Evolutionary conservation across 2,329 filamentous ascomycete species (phyloP).

Genomic region (Arthrobotrys sphaeroides): DNA sequence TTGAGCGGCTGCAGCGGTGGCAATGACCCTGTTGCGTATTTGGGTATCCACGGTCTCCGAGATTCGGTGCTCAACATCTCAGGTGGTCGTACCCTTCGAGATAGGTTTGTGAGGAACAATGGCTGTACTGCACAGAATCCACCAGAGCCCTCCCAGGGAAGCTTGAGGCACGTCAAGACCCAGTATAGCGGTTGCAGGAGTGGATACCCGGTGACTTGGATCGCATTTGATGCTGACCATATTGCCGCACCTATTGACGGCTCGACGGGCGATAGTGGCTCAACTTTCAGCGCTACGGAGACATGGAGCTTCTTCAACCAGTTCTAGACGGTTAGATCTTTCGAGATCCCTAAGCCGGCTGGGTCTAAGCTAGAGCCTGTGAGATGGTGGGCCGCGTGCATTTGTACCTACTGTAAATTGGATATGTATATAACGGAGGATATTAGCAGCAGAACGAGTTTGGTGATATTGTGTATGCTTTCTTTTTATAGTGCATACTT

Average conservation of each 20-base stretch:
- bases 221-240: slow-evolving; percentile 59
- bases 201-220: slow-evolving; percentile 60
- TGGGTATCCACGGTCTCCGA: slow-evolving; percentile 61
- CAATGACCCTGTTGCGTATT: slow-evolving; percentile 62
- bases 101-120: slow-evolving; percentile 62
- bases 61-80: slow-evolving; percentile 61
- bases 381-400: no score
- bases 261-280: not conserved
- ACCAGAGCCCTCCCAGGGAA: slow-evolving; percentile 55
- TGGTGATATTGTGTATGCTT: no score
- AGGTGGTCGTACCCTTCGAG: slow-evolving; percentile 60
- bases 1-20: slow-evolving; percentile 61
- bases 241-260: slow-evolving; percentile 56
- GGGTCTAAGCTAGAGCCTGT: no score
- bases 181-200: slow-evolving; percentile 58
- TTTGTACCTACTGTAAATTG: no score
- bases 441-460: no score
- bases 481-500: no score
- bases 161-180: slow-evolving; percentile 53
- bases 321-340: no score
- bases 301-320: slow-evolving; percentile 59
- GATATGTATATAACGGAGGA: no score
- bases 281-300: slow-evolving; percentile 40
- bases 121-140: slow-evolving; percentile 58
- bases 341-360: no score